Evolutionary conservation across 2,329 filamentous ascomycete genomes (phyloP).

Genomic region (Alternaria sp.): DNA sequence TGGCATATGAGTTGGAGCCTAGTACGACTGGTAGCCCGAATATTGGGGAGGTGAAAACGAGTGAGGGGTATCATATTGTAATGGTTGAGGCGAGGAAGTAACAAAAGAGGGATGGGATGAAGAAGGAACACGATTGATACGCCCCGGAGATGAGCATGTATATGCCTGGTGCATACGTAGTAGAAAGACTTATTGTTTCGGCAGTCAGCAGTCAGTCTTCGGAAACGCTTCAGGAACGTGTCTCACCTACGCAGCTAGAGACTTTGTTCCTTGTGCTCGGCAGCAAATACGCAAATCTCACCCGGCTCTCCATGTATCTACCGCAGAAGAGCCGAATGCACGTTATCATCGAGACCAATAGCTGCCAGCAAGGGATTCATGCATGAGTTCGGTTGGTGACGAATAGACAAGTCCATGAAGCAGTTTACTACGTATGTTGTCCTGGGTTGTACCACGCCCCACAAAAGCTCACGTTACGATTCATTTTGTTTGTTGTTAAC

Average conservation of each 20-base stretch:
- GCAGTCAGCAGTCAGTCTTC: too few species aligned
- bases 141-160: neutral
- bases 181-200: neutral
- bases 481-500: neutral
- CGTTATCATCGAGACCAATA: neutral
- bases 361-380: neutral
- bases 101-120: neutral
- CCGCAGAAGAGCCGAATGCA: neutral
- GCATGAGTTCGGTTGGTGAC: neutral
- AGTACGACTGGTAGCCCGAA: slow-evolving; percentile 72
- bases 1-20: slow-evolving; percentile 73
- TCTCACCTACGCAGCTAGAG: neutral
- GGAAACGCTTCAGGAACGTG: neutral
- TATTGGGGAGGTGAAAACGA: slow-evolving; percentile 75
- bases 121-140: neutral
- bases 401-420: neutral
- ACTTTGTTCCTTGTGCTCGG: neutral
- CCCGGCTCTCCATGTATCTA: neutral
- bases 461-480: neutral
- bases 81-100: slow-evolving; percentile 74
- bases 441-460: neutral
- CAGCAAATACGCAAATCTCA: neutral
- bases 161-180: neutral
- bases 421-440: neutral
- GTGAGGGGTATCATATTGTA: slow-evolving; percentile 80